Percentiles rank a stretch among this genome's conserved stretches.
Conservation (phyloP, 2,329 filamentous ascomycete genomes). For the Diaporthe capsici region DNA sequence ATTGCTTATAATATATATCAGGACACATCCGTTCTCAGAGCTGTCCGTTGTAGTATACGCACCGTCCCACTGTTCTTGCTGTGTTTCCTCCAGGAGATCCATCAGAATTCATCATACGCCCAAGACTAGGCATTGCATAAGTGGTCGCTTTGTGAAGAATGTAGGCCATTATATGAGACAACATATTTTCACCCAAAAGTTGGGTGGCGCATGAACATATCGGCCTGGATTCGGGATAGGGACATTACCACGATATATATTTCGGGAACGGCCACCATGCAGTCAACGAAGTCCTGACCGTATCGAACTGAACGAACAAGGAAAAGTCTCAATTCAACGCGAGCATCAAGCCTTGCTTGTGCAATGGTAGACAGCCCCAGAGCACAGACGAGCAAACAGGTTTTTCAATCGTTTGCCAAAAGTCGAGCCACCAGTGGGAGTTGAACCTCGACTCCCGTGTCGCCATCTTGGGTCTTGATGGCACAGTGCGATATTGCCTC, state of each 20-base stretch:
- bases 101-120: neutral
- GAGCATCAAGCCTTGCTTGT: neutral
- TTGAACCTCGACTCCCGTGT: neutral
- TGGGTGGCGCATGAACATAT: neutral
- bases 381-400: neutral
- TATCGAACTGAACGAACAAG: neutral
- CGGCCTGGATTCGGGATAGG: neutral
- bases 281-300: neutral
- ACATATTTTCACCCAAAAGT: neutral
- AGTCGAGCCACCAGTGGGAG: neutral
- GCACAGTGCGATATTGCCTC: neutral
- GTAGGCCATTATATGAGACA: neutral
- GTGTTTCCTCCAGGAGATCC: too few species aligned
- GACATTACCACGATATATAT: neutral
- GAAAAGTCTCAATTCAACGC: neutral
- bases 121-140: neutral
- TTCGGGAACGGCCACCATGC: neutral
- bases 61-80: neutral
- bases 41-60: neutral
- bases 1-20: neutral
- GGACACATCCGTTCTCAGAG: neutral
- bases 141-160: neutral
- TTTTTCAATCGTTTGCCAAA: neutral
- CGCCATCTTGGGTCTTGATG: neutral
- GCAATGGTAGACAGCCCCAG: neutral